phyloP scores from a whole-genome alignment of 148 eudicot genomes.

The Amaranthus palmeri region DNA sequence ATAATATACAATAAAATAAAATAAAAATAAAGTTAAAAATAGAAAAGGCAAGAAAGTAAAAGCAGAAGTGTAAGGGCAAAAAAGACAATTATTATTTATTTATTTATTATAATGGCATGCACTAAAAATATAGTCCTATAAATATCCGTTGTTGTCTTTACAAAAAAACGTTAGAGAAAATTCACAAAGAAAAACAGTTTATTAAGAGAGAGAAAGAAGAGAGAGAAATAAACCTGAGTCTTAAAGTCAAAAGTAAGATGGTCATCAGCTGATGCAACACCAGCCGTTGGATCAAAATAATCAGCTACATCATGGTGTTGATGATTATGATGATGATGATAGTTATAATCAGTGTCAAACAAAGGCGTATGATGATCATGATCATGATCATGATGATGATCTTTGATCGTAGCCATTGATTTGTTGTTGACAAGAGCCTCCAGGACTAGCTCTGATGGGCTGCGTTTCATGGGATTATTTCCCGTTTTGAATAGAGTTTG shows the following conservation, averaged over 20 bases:
- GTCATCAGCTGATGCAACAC: neutral
- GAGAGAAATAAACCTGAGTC: constrained; percentile 13
- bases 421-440: neutral
- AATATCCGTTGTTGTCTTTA: neutral
- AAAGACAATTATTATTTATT: constrained; percentile 14
- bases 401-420: constrained; percentile 5
- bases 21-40: no score
- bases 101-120: neutral
- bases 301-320: neutral
- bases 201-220: no score
- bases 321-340: neutral
- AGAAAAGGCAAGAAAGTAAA: no score
- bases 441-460: constrained; percentile 19
- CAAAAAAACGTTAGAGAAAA: constrained; percentile 8
- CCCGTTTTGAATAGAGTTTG: neutral
- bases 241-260: constrained; percentile 21
- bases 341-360: neutral
- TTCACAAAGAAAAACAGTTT: neutral
- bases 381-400: neutral
- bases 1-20: no score
- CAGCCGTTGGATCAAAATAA: constrained; percentile 18
- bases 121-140: neutral
- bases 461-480: constrained; percentile 15
- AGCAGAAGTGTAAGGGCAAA: neutral
- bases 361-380: neutral